Evolutionary conservation across 1,139 yeast genomes (phyloP).

Genomic region (Insectozyma bohioensis): DNA sequence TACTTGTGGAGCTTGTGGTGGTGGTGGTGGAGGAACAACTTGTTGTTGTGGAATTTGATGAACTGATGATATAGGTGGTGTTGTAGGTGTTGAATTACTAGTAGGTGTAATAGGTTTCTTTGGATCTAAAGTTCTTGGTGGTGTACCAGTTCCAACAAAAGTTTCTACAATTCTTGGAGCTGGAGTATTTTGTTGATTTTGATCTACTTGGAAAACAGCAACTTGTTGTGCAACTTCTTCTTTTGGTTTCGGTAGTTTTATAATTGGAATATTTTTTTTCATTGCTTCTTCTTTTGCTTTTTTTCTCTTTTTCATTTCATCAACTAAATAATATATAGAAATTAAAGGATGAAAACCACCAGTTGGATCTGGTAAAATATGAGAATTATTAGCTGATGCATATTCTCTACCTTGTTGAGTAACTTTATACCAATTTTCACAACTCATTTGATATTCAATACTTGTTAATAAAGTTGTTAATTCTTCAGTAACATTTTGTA

Average conservation of each 20-base stretch:
- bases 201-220: slow-evolving; percentile 12
- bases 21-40: slow-evolving; percentile 10
- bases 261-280: slow-evolving; percentile 13
- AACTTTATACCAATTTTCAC: slow-evolving; percentile 62
- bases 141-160: slow-evolving; percentile 8
- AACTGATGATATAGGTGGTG: slow-evolving; percentile 2
- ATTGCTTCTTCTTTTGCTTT: slow-evolving; percentile 54
- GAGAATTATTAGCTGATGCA: slow-evolving; percentile 40
- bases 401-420: slow-evolving; percentile 42
- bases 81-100: slow-evolving; percentile 2
- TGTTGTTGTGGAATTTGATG: slow-evolving; percentile 5
- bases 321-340: slow-evolving; percentile 82
- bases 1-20: slow-evolving; percentile 24
- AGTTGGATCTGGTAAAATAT: slow-evolving; percentile 71
- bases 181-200: slow-evolving; percentile 9
- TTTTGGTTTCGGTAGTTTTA: slow-evolving; percentile 7
- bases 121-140: slow-evolving; percentile 18
- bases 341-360: slow-evolving; percentile 85
- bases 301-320: slow-evolving; percentile 76
- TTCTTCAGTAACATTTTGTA: slow-evolving; percentile 55
- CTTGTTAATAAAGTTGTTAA: slow-evolving; percentile 62
- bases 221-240: slow-evolving; percentile 17
- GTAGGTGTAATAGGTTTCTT: slow-evolving; percentile 15
- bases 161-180: slow-evolving; percentile 14
- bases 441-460: slow-evolving; percentile 65